Conservation (phyloP, 129 eudicot genomes). For the Lonicera japonica region DNA sequence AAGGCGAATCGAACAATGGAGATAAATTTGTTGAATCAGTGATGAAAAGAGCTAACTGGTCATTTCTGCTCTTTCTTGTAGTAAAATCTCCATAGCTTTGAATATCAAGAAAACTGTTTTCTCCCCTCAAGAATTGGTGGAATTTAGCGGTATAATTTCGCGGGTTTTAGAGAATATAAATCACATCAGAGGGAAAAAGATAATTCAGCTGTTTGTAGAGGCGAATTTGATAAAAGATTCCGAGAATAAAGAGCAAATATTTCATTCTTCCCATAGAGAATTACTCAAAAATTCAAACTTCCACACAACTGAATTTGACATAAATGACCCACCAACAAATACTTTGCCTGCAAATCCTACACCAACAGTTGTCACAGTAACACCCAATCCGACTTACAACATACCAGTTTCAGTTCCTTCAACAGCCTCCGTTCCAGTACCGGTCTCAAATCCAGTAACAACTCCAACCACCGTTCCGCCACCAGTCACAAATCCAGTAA, state of each 20-base stretch:
- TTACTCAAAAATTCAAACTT: conserved; percentile 21
- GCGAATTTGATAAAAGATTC: conserved; percentile 8
- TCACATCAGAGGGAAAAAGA: background rate
- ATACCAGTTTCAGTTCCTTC: conserved; percentile 23
- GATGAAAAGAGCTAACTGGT: conserved; percentile 1
- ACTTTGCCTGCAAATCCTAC: conserved; percentile 35
- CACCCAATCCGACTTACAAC: conserved; percentile 9
- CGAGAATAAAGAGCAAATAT: conserved; percentile 17
- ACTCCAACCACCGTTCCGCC: conserved; percentile 18
- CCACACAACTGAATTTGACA: conserved; percentile 38
- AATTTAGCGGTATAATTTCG: background rate
- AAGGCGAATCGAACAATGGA: conserved; percentile 1
- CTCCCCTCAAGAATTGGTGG: conserved; percentile 12
- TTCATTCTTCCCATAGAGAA: conserved; percentile 32
- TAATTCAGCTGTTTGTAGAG: conserved; percentile 12
- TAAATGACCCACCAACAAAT: conserved; percentile 47
- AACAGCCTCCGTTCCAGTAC: conserved; percentile 21
- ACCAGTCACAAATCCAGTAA: conserved; percentile 36
- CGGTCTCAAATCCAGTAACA: conserved; percentile 37
- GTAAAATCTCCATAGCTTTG: conserved; percentile 14
- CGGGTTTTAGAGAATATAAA: background rate
- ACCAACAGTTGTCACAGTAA: conserved; percentile 44
- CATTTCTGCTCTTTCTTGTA: conserved; percentile 2
- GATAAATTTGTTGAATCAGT: conserved; percentile 8
- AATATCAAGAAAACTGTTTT: conserved; percentile 18